Evolutionary conservation across 768 basidiomycete species (phyloP), one percentile per base, ranked within the genome.

Genomic region (Suillus sp.): DNA sequence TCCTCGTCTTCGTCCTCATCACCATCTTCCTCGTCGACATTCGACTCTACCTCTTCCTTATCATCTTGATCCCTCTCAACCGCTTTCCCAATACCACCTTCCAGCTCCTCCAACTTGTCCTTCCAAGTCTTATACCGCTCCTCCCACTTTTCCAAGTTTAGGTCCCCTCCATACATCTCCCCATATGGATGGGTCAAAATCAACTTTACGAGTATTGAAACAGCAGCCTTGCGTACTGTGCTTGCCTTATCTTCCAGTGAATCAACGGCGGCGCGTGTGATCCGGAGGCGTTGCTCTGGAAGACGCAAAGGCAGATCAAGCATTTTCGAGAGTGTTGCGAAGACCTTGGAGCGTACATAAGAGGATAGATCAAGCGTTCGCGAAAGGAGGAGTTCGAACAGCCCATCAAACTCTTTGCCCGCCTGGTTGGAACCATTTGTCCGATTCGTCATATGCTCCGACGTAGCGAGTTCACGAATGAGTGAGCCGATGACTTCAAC

Each of bases 241-340:
- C 93, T 86, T 2, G 87, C 88, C 77, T 99, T 99, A 79, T 99
- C 96, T 67, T 94, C 89, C 55, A 99, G 80, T 32, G 91, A 88
- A 2, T 81, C 84, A 37, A 92, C 86, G 0, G 95, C 91, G n/a
- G 86, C 85, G 56, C 83, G 80, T 5, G 95, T 90, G 38, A 95
- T 86, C 22, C 80, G 78, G 37, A 93, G 80, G 0, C 96, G 85
- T 65, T 95, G 90, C 73, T 93, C 92, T 0, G 95, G 94, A 76
- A 95, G 95, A 70, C 93, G 94, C 72, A 81, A 80, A 1, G 80
- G 83, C 32, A 90, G 83, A 58, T 96, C 86, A 73, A 91, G 91
- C 4, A 97, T 81, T 70, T 87, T 88, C 48, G 85, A 80, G 56
- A 97, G 78, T 1, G 92, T 92, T 9, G 82, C 74, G 51, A 98